Evolutionary conservation across 352 stramenopile genomes (phyloP), one percentile per base, ranked within the genome.

Genomic region (Phytopythium boreale): DNA sequence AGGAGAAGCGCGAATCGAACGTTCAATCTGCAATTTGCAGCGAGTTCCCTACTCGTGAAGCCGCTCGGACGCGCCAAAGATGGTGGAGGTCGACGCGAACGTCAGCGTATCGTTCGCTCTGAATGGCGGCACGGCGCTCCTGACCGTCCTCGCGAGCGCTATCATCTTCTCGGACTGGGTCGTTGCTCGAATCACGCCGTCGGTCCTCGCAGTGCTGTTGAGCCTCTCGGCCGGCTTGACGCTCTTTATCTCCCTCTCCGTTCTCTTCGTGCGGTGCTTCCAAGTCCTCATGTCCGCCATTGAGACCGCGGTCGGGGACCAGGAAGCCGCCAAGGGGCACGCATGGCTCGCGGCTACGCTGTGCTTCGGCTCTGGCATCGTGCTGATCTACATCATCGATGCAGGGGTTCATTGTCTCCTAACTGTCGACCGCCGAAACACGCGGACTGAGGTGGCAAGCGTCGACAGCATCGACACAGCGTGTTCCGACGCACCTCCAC

Each of bases 291-390:
- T 62, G 6, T 58, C 71, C 62, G 75, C 73, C 22, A 73, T 81
- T 46, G 73, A 76, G 37, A 80, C 64, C 9, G 67, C 70, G 0
- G 59, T 66, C 27, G 71, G 80, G 66, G 69, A 66, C 24, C 53
- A 75, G 20, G 60, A 73, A 15, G 81, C 70, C 0, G 70, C 72
- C 15, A 61, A 37, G 8, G 73, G 76, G 12, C 75, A 89, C 37
- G 87, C 78, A 0, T 96, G 94, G 75, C 68, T 96, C 27, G 79
- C 80, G 61, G 80, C 88, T 8, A 97, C 92, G 2, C 59, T 82
- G 5, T 96, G 78, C 71, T 97, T 98, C 72, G 96, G 93, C 69
- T 76, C 61, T 19, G 93, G 92, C 55, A 90, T 97, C 17, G 29
- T 62, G 4, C 53, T 87, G n/a, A 82, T 87, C 63, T 85, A 86